Percentiles rank a stretch among this genome's conserved stretches.
Evolutionary conservation across 345 rosid genomes (phyloP).

Genomic region (Hibiscus mutabilis): DNA sequence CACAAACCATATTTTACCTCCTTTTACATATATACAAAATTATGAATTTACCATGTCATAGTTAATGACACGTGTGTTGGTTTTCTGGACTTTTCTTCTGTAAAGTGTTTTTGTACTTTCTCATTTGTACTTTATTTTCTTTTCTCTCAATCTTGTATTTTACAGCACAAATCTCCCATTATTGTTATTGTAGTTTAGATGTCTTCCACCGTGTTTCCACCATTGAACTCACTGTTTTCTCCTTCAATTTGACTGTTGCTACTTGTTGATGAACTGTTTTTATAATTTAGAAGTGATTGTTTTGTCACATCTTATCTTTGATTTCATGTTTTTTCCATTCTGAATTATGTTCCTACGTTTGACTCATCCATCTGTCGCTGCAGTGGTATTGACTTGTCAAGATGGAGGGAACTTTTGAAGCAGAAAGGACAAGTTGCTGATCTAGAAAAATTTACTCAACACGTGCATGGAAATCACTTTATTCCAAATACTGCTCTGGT

Average conservation of each 20-base stretch:
- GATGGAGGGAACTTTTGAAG: slow-evolving; percentile 69
- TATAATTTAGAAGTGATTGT: not conserved
- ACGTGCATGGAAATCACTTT: slow-evolving; percentile 84
- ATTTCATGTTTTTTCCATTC: not conserved
- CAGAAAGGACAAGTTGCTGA: slow-evolving; percentile 71
- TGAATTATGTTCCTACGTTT: not conserved
- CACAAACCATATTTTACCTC: not conserved
- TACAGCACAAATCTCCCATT: not conserved
- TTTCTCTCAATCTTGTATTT: not conserved
- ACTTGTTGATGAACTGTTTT: not conserved
- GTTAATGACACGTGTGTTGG: not conserved
- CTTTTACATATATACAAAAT: slow-evolving; percentile 1
- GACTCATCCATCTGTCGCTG: slow-evolving; percentile 18
- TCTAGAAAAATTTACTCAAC: slow-evolving; percentile 68
- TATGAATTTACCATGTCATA: not conserved
- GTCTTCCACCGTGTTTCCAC: not conserved
- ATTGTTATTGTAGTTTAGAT: not conserved
- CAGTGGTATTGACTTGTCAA: slow-evolving; percentile 79
- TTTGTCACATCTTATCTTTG: not conserved
- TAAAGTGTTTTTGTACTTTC: not conserved
- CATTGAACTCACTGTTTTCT: not conserved
- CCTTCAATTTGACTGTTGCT: not conserved
- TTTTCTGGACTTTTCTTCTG: not conserved
- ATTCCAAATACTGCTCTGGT: slow-evolving; percentile 90
- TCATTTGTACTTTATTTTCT: not conserved